Base-by-base conservation (phyloP, 768 basidiomycete species). In the Lyophyllum decastes region DNA sequence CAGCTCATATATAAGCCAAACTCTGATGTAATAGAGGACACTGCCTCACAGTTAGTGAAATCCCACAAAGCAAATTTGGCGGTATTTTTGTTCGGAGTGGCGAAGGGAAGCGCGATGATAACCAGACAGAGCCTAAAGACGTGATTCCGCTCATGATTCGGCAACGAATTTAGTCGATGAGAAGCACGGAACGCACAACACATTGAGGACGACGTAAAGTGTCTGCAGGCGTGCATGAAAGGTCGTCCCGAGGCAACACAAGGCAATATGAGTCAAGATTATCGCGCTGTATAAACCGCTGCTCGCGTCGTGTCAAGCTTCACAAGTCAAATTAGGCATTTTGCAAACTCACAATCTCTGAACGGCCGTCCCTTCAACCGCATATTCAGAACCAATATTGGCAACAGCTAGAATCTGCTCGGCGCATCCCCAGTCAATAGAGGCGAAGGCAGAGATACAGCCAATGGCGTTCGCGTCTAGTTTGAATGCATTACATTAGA, bases 281-380 rank as follows among this genome's bases (percentile, higher is more conserved):
- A 92, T 71, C 3, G 78, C 86, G 22, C 73, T 73, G 61, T 86
- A 93, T 9, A 90, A 81, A 10, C 83, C 90, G 58, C 90, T 90
- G 52, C 24, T 34, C 21, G 14, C 9, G 10, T 3, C 10, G 11
- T 25, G 33, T 21, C 30, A 24, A 7, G 44, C n/a, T 40, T 27
- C 21, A 49, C 22, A 12, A 26, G 21, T 25, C 17, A 38, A 10
- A 10, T 47, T 7, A 43, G 24, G 40, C 12, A 30, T 30, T 30
- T 24, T 17, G 21, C 47, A n/a, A 5, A 47, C 65, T 2, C 75
- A 73, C 60, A 64, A 72, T 53, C 68, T 71, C 44, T 76, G 73
- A 4, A 65, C 73, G 52, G 69, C 52, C 12, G 75, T 75, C 7
- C 72, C 62, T 19, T 65, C 55, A 43, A 76, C 74, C 24, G 47